Percentiles rank a stretch among this genome's conserved stretches.
Conservation (phyloP, 2,329 filamentous ascomycete species). For the Pyrenophora tritici-repentis region DNA sequence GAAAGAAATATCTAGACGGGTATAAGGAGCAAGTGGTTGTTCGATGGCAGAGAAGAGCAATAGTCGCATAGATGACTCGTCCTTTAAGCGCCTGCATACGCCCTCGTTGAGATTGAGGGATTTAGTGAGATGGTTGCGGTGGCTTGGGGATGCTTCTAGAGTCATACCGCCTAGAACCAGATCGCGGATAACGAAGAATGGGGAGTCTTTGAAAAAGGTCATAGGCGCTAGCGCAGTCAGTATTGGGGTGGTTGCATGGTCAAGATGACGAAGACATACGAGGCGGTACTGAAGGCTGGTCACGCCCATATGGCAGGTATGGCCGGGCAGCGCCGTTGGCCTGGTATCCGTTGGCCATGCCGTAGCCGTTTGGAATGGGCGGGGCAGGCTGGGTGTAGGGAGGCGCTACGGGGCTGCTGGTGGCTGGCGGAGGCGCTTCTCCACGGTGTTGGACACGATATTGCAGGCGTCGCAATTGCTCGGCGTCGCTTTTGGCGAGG, state of each 20-base stretch:
- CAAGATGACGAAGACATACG: conserved; percentile 20
- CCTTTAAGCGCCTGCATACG: conserved; percentile 60
- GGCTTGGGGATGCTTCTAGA: conserved; percentile 69
- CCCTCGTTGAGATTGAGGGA: conserved; percentile 62
- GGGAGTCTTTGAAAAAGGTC: conserved; percentile 72
- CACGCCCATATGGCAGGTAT: conserved; percentile 17
- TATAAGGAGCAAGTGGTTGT: conserved; percentile 39
- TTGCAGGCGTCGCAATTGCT: conserved; percentile 46
- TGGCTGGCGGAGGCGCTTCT: conserved; percentile 35
- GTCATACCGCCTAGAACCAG: conserved; percentile 67
- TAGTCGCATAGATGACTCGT: conserved; percentile 68
- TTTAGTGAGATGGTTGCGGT: conserved; percentile 63
- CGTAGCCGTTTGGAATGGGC: conserved; percentile 28
- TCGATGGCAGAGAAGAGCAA: conserved; percentile 84
- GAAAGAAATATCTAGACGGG: conserved; percentile 74
- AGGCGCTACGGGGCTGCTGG: conserved; percentile 25
- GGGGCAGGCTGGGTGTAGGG: conserved; percentile 21
- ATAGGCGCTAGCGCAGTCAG: conserved; percentile 40
- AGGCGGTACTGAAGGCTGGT: conserved; percentile 17
- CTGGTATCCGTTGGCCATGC: conserved; percentile 29
- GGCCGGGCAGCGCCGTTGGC: conserved; percentile 12
- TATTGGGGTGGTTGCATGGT: neutral
- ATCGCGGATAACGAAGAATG: conserved; percentile 77
- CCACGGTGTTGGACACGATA: conserved; percentile 51
- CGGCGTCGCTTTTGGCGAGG: conserved; percentile 41